A percentile compares a stretch with the other conserved stretches of the same genome.
phyloP scores from a whole-genome alignment of 192 early-diverging fungal genomes.

The Coemansia sp. region DNA sequence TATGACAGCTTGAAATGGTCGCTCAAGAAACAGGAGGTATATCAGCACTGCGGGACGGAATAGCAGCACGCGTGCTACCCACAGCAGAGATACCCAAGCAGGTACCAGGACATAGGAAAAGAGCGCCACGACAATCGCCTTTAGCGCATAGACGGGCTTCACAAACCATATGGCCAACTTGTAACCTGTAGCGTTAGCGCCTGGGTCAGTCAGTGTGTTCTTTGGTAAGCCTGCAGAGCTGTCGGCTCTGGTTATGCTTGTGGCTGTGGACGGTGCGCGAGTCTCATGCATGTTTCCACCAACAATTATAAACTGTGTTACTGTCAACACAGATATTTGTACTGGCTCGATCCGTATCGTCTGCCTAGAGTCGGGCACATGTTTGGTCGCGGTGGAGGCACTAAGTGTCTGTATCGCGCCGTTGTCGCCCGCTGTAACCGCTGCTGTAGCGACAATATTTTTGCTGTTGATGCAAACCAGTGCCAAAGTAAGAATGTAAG shows the following conservation, averaged over 20 bases:
- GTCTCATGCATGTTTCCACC: not conserved
- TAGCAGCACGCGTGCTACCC: slow-evolving; percentile 27
- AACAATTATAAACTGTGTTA: slow-evolving; percentile 15
- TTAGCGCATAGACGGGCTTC: not conserved
- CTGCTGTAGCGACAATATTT: not conserved
- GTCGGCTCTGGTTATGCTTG: not conserved
- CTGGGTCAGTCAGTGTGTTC: not conserved
- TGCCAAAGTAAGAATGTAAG: not conserved
- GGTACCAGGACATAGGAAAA: slow-evolving; percentile 24
- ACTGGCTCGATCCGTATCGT: not conserved
- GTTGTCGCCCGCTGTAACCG: not conserved
- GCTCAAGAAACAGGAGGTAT: slow-evolving; percentile 46
- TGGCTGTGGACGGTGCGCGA: not conserved
- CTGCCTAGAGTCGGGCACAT: not conserved
- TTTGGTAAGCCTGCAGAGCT: not conserved
- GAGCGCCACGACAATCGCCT: not conserved
- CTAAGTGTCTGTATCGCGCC: not conserved
- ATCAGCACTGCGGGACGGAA: slow-evolving; percentile 35
- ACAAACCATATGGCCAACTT: not conserved
- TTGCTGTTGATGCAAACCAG: not conserved
- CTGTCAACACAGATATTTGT: slow-evolving; percentile 8
- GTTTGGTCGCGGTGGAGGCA: not conserved
- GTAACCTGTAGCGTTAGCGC: not conserved
- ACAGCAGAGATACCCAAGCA: slow-evolving; percentile 11
- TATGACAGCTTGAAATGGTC: slow-evolving; percentile 23